Evolutionary conservation across 139 green algal genomes (phyloP), one percentile per base, ranked within the genome.

Genomic region (Tetraselmis chui): DNA sequence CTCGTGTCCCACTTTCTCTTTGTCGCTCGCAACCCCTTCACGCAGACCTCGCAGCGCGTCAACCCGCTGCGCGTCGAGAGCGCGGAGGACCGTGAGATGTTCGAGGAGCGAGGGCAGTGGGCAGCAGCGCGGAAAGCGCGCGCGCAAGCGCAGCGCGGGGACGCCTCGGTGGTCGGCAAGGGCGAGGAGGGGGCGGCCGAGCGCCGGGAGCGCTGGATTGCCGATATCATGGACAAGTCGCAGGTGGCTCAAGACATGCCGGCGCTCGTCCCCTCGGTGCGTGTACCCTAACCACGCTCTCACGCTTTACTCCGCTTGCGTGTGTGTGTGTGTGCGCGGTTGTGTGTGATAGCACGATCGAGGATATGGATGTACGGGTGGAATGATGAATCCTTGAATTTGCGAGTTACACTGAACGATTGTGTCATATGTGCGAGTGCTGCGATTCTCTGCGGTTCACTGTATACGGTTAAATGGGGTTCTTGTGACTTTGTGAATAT

Each of bases 1-100:
- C 84, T 95, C 32, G 85, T 86, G 11, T 90, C 90, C 0, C 77
- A 93, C 74, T 92, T 94, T 83, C 94, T 90, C 23, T 97, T 97
- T 85, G 94, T 95, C 28, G 91, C 91, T n/a, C 85, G 94, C 1
- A 89, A 97, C 77, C 83, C 87, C 2, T 28, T 84, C 1, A 94
- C 81, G 28, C 74, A 82, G 26, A 86, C 85, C 79, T 30, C 91
- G 18, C 85, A 83, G n/a, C 23, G 74, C 1, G 83, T 97, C 77
- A 93, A 91, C 30, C 85, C 85, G 0, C 79, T 96, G 59, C 29
- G 81, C 30, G 89, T 90, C 18, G 24, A 83, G 0, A 91, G 81
- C 1, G 2, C 30, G 0, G 75, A 82, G 77, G 88, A 94, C 59
- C 26, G 79, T 22, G 31, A 23, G 23, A 76, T 82, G 78, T 92